Evolutionary conservation across 2,329 filamentous ascomycete species (phyloP), one percentile per base, ranked within the genome.

Genomic region (Penicillium brevicompactum): DNA sequence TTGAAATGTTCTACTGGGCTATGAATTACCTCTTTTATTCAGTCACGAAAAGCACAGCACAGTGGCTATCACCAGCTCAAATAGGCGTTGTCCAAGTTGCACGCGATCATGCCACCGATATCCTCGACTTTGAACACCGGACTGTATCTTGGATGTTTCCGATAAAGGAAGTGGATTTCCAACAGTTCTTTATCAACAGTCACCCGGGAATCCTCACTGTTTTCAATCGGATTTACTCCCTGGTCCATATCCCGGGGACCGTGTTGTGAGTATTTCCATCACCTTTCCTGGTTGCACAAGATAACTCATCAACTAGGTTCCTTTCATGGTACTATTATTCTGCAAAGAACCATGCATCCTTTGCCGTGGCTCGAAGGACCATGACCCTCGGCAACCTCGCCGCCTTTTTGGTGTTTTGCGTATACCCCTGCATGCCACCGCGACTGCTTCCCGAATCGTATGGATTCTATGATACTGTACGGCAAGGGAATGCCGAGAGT

Each of bases 1-100:
- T 89, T 46, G 87, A 89, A 70, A 89, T 89, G 85, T 88, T 89
- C 70, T 89, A 89, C 74, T 89, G 87, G 87, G 78, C 82, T 42
- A 78, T 89, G 62, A 88, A 86, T 65, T 83, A 86, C 60, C 76
- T 81, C 44, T 85, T 87, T 67, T 89, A 89, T 73, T 78, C 81
- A 37, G 75, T 85, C 70, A 87, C 84, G 7, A 80, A 82, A 14
- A 74, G 80, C 14, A 69, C 80, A 6, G 80, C 82, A 2, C 77
- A 81, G 54, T 70, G 71, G 46, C 73, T 82, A 51, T 84, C 83
- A 11, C 66, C 66, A 54, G 80, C 81, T 34, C 78, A 80, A 43
- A 76, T 78, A 37, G 71, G 71, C 14, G 74, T 82, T 16, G 79
- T 79, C 66, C 73, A 80, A 48, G 71, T 78, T 9, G 78, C 78